Base-by-base conservation (phyloP, 2,329 filamentous ascomycete species). In the Penicillium olsonii region DNA sequence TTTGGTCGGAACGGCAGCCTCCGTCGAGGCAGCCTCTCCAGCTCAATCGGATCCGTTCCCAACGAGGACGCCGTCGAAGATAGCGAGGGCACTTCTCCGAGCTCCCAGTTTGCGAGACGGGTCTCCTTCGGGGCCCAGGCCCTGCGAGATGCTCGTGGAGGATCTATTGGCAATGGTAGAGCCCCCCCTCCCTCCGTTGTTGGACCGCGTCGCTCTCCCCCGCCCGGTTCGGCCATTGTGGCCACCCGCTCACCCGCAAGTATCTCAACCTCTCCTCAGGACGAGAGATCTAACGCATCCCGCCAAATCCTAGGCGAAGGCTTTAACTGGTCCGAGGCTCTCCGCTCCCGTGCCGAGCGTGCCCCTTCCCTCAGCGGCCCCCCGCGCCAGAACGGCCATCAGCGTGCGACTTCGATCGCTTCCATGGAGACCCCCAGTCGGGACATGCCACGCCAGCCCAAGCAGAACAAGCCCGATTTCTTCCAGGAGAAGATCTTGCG, bases 401-500 rank as follows among this genome's bases (percentile, higher is more conserved):
- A 72, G 39, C 70, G 72, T 48, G 64, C 72, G 12, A 67, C 71
- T 17, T 74, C 72, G 33, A 65, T 74, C 48, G 76, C 82, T 19
- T 72, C 79, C 54, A 80, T 83, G 78, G 82, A 84, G 61, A 77
- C 77, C 43, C 82, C 82, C 31, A 59, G 66, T 18, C 70, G 71
- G 43, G 71, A 75, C 45, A 69, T 76, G 27, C 68, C 72, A 15
- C 72, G 72, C 50, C 72, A 78, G 56, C 75, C 74, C 5, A 74
- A 75, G 48, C 73, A 80, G 58, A 78, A 79, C 35, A 95, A 92
- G 78, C 92, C 92, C 24, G 94, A 99, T 75, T 87, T 87, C 55
- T 94, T 96, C 76, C 92, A 96, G 73, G 94, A 99, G 80, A 85
- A 95, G 60, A 97, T 99, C 64, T 81, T 99, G 60, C 94, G 96